phyloP scores from a whole-genome alignment of 805 yeast genomes.

The Candida parachauliodes region DNA sequence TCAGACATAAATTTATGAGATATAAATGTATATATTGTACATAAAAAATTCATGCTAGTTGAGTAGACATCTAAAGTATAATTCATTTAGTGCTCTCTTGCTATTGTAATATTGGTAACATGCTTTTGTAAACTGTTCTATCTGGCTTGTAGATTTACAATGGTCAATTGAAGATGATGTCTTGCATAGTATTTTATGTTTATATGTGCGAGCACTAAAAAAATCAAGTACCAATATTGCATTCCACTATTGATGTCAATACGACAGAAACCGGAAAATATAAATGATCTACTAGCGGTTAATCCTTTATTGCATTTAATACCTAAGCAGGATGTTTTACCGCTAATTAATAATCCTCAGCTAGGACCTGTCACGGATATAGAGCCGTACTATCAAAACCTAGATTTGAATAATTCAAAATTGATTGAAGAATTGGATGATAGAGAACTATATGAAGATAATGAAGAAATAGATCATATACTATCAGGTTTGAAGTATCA shows the following conservation, averaged over 20 bases:
- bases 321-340: constrained; percentile 24
- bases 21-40: neutral
- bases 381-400: constrained; percentile 5
- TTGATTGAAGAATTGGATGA: constrained; percentile 15
- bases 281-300: constrained; percentile 22
- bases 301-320: constrained; percentile 26
- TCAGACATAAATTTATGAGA: too few species aligned
- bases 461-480: constrained; percentile 24
- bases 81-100: too few species aligned
- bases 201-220: too few species aligned
- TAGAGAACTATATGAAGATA: constrained; percentile 18
- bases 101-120: too few species aligned
- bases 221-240: constrained; percentile 8
- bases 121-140: too few species aligned
- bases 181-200: too few species aligned
- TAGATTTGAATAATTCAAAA: constrained; percentile 7
- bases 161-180: too few species aligned
- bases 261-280: constrained; percentile 12
- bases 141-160: too few species aligned
- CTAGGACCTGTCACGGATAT: constrained; percentile 11
- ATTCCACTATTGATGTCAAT: constrained; percentile 12
- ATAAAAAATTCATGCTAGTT: neutral
- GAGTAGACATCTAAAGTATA: too few species aligned
- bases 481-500: constrained; percentile 21
- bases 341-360: constrained; percentile 12